Evolutionary conservation across 176 grass and related monocot species (phyloP), one percentile per base, ranked within the genome.

Genomic region (Luzula sylvatica): DNA sequence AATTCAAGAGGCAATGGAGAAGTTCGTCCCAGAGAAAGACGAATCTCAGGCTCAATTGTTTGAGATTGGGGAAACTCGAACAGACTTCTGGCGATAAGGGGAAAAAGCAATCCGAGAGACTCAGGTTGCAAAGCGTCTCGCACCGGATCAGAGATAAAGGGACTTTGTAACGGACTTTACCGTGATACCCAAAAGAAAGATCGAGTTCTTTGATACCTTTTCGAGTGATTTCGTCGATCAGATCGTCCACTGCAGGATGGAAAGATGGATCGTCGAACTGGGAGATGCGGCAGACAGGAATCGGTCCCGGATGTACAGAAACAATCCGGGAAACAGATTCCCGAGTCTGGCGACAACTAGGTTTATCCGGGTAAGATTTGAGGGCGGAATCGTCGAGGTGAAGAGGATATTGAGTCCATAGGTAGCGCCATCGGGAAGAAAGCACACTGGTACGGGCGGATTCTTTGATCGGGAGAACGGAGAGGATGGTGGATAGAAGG

Each of bases 381-480:
- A 69, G 32, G 1, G 38, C 23, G 22, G 24, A 47, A 15, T 69
- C 51, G 32, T 69, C 66, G 52, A 69, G 52, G 23, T 56, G 23
- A 32, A 69, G 66, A 47, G 65, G 66, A 38, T 25, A 45, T 25
- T 29, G 52, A 2, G 30, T 69, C 66, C 66, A 69, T 49, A 69
- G 23, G 40, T 27, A 7, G 11, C 66, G 66, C 52, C 52, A 69
- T 8, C 52, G 52, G 39, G 50, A 28, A 15, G 66, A 69, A 22
- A 69, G 66, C 42, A 69, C 51, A 50, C 52, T 47, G 39, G 66
- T 69, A 23, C 66, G 66, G 23, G 45, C 8, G 7, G 66, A 24
- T 11, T 69, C 66, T 46, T 26, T 14, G 39, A 69, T 44, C 15
- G 66, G 66, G 38, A 69, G 15, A 2, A 56, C 21, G 52, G 23